Conservation (phyloP, 768 basidiomycete species). For the Cystofilobasidium ferigula region DNA sequence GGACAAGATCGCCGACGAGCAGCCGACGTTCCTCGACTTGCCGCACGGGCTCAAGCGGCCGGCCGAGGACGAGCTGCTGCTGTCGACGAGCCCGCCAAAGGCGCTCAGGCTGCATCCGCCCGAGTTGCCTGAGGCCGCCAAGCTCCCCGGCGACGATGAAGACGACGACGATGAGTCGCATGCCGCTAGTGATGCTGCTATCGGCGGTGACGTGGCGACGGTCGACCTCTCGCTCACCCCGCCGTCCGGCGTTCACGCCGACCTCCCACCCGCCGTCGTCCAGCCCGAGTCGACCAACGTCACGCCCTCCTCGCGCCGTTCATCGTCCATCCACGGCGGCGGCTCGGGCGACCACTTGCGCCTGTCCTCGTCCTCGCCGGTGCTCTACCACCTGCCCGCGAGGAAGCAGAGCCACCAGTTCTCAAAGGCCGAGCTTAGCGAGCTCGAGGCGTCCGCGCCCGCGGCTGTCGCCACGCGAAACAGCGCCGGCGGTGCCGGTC, state of each 20-base stretch:
- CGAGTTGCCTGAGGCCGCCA: no score
- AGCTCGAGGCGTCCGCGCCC: background rate
- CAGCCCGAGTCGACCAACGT: background rate
- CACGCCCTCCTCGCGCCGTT: no score
- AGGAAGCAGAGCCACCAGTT: background rate
- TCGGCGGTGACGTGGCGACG: background rate
- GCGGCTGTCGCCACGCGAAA: no score
- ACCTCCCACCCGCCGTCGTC: background rate
- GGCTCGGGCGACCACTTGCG: no score
- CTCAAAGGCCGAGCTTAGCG: background rate
- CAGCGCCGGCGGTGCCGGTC: background rate
- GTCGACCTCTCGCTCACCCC: background rate
- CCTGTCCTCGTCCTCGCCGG: background rate
- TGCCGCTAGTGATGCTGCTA: no score
- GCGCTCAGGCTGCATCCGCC: background rate
- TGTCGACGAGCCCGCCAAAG: background rate
- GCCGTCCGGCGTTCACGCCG: background rate
- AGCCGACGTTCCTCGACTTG: background rate
- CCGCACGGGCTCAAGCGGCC: background rate
- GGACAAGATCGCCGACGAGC: background rate
- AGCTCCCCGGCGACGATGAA: background rate
- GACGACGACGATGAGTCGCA: background rate
- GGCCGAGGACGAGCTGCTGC: background rate
- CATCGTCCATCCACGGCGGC: background rate
- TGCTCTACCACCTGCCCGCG: background rate